Conservation (phyloP, 192 early-diverging fungal species). For the Haplosporangium gracile region DNA sequence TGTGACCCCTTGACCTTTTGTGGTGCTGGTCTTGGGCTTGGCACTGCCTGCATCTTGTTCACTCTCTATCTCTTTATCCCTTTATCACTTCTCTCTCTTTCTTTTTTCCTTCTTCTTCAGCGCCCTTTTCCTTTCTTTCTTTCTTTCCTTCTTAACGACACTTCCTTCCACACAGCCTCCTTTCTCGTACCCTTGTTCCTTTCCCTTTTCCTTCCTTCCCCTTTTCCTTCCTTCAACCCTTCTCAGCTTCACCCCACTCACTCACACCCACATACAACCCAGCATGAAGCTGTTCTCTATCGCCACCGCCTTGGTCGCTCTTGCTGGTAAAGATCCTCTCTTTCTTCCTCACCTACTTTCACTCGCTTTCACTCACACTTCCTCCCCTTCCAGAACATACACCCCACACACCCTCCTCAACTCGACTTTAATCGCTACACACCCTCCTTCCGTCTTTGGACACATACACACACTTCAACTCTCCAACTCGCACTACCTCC, state of each 20-base stretch:
- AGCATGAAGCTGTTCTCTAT: conserved; percentile 45
- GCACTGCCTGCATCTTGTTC: neutral
- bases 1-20: too few species aligned
- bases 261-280: neutral
- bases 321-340: conserved; percentile 22
- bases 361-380: neutral
- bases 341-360: too few species aligned
- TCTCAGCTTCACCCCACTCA: neutral
- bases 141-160: neutral
- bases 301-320: conserved; percentile 43
- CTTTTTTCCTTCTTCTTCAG: neutral
- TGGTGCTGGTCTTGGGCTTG: too few species aligned
- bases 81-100: neutral
- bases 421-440: too few species aligned
- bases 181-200: conserved; percentile 10
- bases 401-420: too few species aligned
- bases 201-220: neutral
- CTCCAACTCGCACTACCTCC: too few species aligned
- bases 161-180: neutral
- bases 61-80: neutral
- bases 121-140: neutral
- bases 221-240: neutral
- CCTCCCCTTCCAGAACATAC: neutral
- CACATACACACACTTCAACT: too few species aligned
- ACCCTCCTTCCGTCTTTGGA: too few species aligned